A percentile compares a stretch with the other conserved stretches of the same genome.
Evolutionary conservation across 805 yeast genomes (phyloP).

Genomic region (Candida tibetensis): DNA sequence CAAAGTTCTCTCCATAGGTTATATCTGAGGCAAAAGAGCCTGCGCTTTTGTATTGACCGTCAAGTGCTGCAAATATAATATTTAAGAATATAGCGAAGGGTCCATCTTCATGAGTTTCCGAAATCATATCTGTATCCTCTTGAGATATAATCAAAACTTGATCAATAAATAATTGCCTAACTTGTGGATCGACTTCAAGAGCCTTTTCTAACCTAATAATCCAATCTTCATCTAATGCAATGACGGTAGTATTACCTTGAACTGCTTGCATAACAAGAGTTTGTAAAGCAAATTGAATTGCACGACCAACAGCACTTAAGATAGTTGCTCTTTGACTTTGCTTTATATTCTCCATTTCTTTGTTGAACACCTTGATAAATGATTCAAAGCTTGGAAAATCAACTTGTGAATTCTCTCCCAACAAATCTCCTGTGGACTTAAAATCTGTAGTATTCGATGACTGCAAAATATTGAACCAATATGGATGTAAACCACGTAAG

Average conservation of each 20-base stretch:
- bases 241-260: conserved; percentile 47
- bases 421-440: conserved; percentile 42
- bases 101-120: conserved; percentile 1
- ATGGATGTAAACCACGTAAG: conserved; percentile 73
- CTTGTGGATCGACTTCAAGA: conserved; percentile 55
- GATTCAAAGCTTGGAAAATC: conserved; percentile 55
- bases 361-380: conserved; percentile 26
- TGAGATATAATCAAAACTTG: conserved; percentile 18
- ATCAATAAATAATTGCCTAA: conserved; percentile 28
- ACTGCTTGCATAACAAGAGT: conserved; percentile 66
- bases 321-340: conserved; percentile 25
- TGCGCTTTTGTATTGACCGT: conserved; percentile 18
- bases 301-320: conserved; percentile 33
- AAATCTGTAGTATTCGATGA: conserved; percentile 45
- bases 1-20: conserved; percentile 32
- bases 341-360: conserved; percentile 17
- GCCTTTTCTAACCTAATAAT: conserved; percentile 64
- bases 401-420: conserved; percentile 39
- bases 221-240: conserved; percentile 76
- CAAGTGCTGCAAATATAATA: conserved; percentile 36
- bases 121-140: conserved; percentile 11
- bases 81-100: conserved; percentile 24
- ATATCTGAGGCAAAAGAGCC: conserved; percentile 17
- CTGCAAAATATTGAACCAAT: conserved; percentile 61
- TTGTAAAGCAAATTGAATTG: conserved; percentile 53